Evolutionary conservation across 768 basidiomycete genomes (phyloP).

Genomic region (Floccularia luteovirens): DNA sequence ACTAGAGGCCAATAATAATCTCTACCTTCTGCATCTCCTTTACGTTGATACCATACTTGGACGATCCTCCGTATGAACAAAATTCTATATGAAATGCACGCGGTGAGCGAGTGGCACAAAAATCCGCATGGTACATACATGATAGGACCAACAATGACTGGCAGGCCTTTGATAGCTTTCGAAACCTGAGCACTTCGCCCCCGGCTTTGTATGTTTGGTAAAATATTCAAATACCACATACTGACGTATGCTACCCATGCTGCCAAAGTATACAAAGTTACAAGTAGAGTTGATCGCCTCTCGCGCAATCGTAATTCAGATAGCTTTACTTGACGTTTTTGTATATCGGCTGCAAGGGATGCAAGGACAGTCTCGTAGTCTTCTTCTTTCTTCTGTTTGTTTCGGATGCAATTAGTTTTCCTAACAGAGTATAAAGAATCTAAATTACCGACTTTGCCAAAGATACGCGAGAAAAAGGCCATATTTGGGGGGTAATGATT

Average conservation of each 20-base stretch:
- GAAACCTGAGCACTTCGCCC: constrained; percentile 19
- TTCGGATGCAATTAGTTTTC: neutral
- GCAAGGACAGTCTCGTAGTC: constrained; percentile 76
- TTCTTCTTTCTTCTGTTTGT: constrained; percentile 43
- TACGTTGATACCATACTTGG: constrained; percentile 77
- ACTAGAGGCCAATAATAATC: neutral
- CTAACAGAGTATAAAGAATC: neutral
- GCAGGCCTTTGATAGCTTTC: constrained; percentile 39
- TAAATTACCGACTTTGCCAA: constrained; percentile 18
- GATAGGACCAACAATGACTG: constrained; percentile 70
- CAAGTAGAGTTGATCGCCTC: constrained; percentile 66
- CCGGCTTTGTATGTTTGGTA: constrained; percentile 34
- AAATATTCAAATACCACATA: constrained; percentile 60
- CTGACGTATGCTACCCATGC: constrained; percentile 67
- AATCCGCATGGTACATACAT: constrained; percentile 42
- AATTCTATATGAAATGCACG: constrained; percentile 33
- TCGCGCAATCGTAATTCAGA: constrained; percentile 84
- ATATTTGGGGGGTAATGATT: no score
- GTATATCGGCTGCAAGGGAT: constrained; percentile 57
- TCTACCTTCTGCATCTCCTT: constrained; percentile 73
- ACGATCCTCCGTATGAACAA: constrained; percentile 75
- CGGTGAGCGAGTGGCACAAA: constrained; percentile 1
- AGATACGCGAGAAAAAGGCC: constrained; percentile 21
- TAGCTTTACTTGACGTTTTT: constrained; percentile 64
- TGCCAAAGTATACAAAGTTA: constrained; percentile 72